A percentile compares a stretch with the other conserved stretches of the same genome.
Evolutionary conservation across 2,329 filamentous ascomycete genomes (phyloP).

Genomic region (Pleomassaria siparia): DNA sequence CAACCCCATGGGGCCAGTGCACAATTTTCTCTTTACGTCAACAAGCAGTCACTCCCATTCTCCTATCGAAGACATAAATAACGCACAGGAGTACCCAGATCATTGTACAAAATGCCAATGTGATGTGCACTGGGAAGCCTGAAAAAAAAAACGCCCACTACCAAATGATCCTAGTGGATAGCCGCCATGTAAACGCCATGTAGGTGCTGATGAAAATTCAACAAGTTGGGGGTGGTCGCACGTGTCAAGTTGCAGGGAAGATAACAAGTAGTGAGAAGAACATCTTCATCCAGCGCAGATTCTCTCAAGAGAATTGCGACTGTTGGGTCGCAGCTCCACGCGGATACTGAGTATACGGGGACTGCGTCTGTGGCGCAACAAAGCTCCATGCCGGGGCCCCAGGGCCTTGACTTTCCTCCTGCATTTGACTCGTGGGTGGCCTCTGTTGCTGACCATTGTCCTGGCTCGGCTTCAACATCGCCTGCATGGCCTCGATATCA

Average conservation of each 20-base stretch:
- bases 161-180: not conserved
- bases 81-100: not conserved
- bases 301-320: not conserved
- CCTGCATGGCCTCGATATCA: constrained; percentile 64
- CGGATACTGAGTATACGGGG: too few species aligned
- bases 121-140: not conserved
- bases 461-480: constrained; percentile 46
- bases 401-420: not conserved
- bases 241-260: not conserved
- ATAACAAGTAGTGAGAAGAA: too few species aligned
- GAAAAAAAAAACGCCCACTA: not conserved
- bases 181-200: not conserved
- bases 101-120: not conserved
- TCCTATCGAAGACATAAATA: not conserved
- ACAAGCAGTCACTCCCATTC: too few species aligned
- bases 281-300: not conserved
- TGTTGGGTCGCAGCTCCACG: not conserved
- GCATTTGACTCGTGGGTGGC: not conserved
- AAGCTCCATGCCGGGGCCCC: not conserved
- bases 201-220: not conserved
- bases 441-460: constrained; percentile 11
- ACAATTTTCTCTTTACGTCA: not conserved
- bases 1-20: too few species aligned
- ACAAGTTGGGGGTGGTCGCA: not conserved
- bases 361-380: not conserved